Base-by-base conservation (phyloP, 495 filamentous ascomycete genomes). In the Neurospora tetrasperma region DNA sequence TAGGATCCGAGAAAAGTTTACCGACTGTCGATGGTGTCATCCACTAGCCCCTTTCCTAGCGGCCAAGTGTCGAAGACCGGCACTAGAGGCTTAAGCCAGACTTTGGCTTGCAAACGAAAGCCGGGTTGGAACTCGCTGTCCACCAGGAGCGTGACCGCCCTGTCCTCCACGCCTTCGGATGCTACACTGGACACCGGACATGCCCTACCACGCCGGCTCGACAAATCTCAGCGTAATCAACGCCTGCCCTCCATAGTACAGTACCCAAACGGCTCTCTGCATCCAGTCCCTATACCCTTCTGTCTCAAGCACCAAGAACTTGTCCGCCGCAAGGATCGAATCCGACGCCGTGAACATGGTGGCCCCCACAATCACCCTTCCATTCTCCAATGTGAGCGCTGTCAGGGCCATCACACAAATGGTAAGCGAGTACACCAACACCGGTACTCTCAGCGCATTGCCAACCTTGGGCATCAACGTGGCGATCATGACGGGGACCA, bases 401-500 rank as follows among this genome's bases (percentile, higher is more conserved):
- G 66, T 46, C 7, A 79, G 42, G 1, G 27, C 71, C 79, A 80
- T 79, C 35, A 82, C 74, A 48, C 88, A 87, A 0, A 87, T 86
- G 0, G 84, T 82, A 66, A 83, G 76, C 12, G 85, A 83, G 48
- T 88, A 90, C 7, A 89, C 76, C 1, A 83, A 77, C 31, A 90
- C 83, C 2, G 87, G 84, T 0, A 82, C 74, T 0, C 86, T 84
- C 9, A 88, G 83, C n/a, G 82, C 80, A 0, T 79, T 77, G 10
- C 43, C 71, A 2, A 79, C 71, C 18, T 71, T 62, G 9, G 79
- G 79, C 48, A 78, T 8, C 70, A 80, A 62, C 27, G 43, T 39
- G 14, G 20, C 42, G 35, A 79, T 62, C 76, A 78, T 75, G 6
- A 38, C 48, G 0, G 76, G 73, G 1, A 71, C 70, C 38, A 73